phyloP scores from a whole-genome alignment of 1,284 basidiomycete species.

The Ceratobasidium sp. region DNA sequence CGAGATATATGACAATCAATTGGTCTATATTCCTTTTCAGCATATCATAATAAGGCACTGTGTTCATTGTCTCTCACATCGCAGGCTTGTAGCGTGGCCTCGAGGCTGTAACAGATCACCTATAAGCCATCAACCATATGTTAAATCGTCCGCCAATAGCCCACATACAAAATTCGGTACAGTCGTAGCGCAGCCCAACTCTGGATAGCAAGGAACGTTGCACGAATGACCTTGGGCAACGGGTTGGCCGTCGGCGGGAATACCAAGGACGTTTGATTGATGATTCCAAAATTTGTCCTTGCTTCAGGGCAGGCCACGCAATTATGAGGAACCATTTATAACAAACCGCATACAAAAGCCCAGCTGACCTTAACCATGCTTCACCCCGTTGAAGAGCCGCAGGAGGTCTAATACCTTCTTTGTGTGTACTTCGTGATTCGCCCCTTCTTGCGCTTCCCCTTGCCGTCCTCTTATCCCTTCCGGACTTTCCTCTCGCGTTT shows the following conservation, averaged over 20 bases:
- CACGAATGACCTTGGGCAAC: conserved; percentile 28
- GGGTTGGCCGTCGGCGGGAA: conserved; percentile 31
- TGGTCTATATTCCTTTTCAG: not conserved
- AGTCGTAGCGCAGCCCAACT: not conserved
- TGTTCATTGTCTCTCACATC: not conserved
- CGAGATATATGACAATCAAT: not conserved
- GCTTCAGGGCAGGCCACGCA: conserved; percentile 29
- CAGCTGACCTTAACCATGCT: not conserved
- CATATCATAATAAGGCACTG: not conserved
- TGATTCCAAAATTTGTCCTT: conserved; percentile 39
- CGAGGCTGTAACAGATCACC: conserved; percentile 19
- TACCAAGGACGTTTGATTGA: conserved; percentile 32
- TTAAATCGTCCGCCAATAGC: not conserved
- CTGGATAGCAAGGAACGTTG: not conserved
- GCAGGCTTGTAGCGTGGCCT: conserved; percentile 7
- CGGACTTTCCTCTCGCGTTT: no score
- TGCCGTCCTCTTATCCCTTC: no score
- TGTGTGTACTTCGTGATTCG: no score
- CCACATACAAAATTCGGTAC: conserved; percentile 14
- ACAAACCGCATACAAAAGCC: not conserved
- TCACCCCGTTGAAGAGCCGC: no score
- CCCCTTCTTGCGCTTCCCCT: no score
- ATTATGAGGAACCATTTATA: no score
- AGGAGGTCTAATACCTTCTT: no score
- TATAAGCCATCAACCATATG: not conserved